Evolutionary conservation across 2,329 filamentous ascomycete genomes (phyloP).

Genomic region (Fusarium sp.): DNA sequence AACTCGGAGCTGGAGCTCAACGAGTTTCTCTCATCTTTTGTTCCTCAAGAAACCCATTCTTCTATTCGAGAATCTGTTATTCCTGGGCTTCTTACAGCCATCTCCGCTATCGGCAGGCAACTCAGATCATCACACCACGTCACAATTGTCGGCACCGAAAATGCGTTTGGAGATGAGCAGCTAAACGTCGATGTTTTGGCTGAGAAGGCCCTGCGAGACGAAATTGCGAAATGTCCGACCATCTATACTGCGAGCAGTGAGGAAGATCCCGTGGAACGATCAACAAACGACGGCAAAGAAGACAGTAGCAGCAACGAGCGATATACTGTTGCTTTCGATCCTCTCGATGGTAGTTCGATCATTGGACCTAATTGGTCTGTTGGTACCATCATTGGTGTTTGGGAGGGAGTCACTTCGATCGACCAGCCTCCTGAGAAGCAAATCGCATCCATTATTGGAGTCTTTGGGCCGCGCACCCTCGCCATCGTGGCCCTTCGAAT

Average conservation of each 20-base stretch:
- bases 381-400: slow-evolving; percentile 70
- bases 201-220: slow-evolving; percentile 61
- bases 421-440: slow-evolving; percentile 56
- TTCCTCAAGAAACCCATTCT: slow-evolving; percentile 39
- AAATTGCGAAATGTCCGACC: slow-evolving; percentile 57
- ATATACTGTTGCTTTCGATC: slow-evolving; percentile 73
- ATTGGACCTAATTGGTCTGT: slow-evolving; percentile 70
- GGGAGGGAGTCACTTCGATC: slow-evolving; percentile 63
- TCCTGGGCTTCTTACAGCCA: slow-evolving; percentile 59
- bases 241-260: slow-evolving; percentile 68
- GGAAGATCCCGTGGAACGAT: slow-evolving; percentile 67
- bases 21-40: slow-evolving; percentile 27
- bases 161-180: slow-evolving; percentile 70
- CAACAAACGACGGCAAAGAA: slow-evolving; percentile 22
- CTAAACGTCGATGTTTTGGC: slow-evolving; percentile 68
- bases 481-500: slow-evolving; percentile 67
- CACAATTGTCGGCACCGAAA: slow-evolving; percentile 61
- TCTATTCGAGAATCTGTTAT: slow-evolving; percentile 59
- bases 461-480: slow-evolving; percentile 67
- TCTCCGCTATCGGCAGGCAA: slow-evolving; percentile 58
- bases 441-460: slow-evolving; percentile 63
- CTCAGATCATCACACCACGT: slow-evolving; percentile 61
- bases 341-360: slow-evolving; percentile 72
- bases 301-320: slow-evolving; percentile 48
- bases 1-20: slow-evolving; percentile 6